Conservation (phyloP, 106 monocot genomes). For the Alisma plantagoaquatica region DNA sequence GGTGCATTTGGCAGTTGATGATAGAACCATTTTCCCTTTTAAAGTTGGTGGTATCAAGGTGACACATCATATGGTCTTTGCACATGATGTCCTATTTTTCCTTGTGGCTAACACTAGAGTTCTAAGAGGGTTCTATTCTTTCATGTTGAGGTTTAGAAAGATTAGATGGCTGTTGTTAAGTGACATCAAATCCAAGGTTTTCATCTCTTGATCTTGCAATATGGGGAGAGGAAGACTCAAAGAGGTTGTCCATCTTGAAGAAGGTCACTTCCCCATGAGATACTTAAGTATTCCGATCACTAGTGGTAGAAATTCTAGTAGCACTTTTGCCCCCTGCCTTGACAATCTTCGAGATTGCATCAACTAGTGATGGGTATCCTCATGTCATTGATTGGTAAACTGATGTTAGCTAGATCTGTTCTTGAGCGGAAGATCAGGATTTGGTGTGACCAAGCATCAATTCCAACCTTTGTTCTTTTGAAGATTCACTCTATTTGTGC, state of each 20-base stretch:
- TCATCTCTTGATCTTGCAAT: background rate
- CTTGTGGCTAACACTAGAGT: background rate
- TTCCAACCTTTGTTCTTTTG: no score
- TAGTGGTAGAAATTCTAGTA: background rate
- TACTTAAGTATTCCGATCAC: background rate
- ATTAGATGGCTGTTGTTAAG: background rate
- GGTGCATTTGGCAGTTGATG: background rate
- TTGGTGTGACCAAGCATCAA: no score
- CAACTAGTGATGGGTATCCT: no score
- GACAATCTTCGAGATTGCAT: background rate
- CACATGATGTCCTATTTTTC: background rate
- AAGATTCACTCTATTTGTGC: no score
- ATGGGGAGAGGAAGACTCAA: no score
- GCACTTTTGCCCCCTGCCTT: background rate
- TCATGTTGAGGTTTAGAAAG: background rate
- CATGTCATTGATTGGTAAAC: no score
- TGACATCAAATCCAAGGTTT: no score
- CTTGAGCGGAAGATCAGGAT: no score
- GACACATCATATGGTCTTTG: background rate
- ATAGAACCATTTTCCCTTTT: background rate
- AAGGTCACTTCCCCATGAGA: background rate
- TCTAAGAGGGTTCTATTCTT: background rate
- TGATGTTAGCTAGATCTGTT: no score
- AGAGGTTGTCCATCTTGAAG: no score
- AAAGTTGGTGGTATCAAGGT: background rate